Conservation (phyloP, 352 stramenopile species). For the Salisapilia sapeloensis region DNA sequence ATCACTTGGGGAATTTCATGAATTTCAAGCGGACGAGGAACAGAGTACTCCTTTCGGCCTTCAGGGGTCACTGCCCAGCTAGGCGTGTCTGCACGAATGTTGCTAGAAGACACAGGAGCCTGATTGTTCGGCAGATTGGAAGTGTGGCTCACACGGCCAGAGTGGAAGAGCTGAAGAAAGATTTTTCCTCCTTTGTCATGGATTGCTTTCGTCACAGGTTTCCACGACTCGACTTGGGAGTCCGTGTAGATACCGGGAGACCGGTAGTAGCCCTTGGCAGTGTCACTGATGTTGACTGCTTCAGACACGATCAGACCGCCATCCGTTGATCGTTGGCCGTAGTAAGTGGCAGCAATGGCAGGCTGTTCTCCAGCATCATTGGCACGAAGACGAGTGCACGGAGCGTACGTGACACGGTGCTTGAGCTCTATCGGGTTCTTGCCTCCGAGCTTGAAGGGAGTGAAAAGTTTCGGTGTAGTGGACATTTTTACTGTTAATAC, state of each 20-base stretch:
- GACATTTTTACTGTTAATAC: too few species aligned
- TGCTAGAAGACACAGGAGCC: slow-evolving; percentile 22
- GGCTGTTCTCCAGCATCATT: slow-evolving; percentile 14
- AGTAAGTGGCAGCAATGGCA: slow-evolving; percentile 32
- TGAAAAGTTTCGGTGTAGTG: slow-evolving; percentile 32
- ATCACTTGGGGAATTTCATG: slow-evolving; percentile 58
- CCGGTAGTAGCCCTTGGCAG: slow-evolving; percentile 12
- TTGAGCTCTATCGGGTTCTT: slow-evolving; percentile 19
- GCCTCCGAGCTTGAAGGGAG: slow-evolving; percentile 31
- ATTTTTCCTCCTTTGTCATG: slow-evolving; percentile 64
- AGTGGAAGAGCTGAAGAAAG: slow-evolving; percentile 81
- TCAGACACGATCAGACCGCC: slow-evolving; percentile 37
- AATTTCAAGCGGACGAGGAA: slow-evolving; percentile 34
- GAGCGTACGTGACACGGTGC: slow-evolving; percentile 38
- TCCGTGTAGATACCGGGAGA: slow-evolving; percentile 26
- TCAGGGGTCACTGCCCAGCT: slow-evolving; percentile 14
- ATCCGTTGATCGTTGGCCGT: slow-evolving; percentile 31
- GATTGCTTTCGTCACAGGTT: slow-evolving; percentile 34
- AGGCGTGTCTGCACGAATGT: slow-evolving; percentile 15
- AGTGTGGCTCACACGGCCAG: slow-evolving; percentile 51
- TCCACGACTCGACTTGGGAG: slow-evolving; percentile 26
- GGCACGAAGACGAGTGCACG: slow-evolving; percentile 19
- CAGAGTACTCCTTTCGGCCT: slow-evolving; percentile 15
- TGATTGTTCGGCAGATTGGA: slow-evolving; percentile 32
- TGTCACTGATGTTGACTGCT: slow-evolving; percentile 19